Base-by-base conservation (phyloP, 495 filamentous ascomycete genomes). In the Tuber magnatum region DNA sequence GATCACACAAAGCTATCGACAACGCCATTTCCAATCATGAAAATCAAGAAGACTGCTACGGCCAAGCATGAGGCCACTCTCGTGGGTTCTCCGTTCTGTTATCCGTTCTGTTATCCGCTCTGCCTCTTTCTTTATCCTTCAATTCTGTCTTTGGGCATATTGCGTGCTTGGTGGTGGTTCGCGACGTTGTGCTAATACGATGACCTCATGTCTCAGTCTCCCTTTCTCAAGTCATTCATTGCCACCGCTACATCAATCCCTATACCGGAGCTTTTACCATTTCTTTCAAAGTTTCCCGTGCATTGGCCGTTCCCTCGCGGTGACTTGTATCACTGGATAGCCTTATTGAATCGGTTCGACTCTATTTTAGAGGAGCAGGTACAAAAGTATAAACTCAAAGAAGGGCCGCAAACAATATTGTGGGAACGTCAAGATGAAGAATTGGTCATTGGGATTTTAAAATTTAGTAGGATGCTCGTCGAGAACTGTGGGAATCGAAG, bases 281-380 rank as follows among this genome's bases (percentile, higher is more conserved):
- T 92, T 79, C 90, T 99, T 71, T 85, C 86, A 77, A 88, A 88
- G 78, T 97, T 98, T 83, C 93, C 94, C 76, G 88, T 88, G 73
- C 87, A 89, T 88, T 98, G 94, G 96, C 92, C 92, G 40, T 97
- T 97, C 81, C 94, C 94, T n/a, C 88, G 95, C 83, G 96, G 96
- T 69, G 96, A 99, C 80, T 86, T 98, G 68, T 98, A 98, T 81
- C 94, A 99, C 86, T 99, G 96, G 96, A 97, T 98, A 81, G 90
- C 92, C 44, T 87, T 97, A 61, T 86, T 99, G 69, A 94, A 99
- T 85, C 91, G 94, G 75, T 98, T 99, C 84, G 96, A 99, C 84
- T 87, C 88, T 76, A 89, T 97, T 74, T 85, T 98, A 28, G 92
- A 96, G 74, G 87, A 89, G 40, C 91, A 94, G 82, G 93, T 90